Evolutionary conservation across 495 filamentous ascomycete genomes (phyloP).

Genomic region (Trichocladium antarcticum): DNA sequence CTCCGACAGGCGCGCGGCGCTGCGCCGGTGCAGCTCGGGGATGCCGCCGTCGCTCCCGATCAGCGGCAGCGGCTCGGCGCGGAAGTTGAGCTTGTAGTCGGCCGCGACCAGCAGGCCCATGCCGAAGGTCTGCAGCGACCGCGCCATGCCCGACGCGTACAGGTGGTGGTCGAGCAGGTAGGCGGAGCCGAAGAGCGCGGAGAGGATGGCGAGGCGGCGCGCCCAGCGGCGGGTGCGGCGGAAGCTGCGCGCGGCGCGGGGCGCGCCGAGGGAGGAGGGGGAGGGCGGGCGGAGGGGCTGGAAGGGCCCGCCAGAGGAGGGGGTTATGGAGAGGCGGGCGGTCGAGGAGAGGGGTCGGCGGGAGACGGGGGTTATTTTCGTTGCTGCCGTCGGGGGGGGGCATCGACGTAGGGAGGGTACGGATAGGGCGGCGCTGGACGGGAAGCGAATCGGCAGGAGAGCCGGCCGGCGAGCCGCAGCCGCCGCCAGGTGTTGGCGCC

Average conservation of each 20-base stretch:
- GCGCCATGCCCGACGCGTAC: conserved; percentile 66
- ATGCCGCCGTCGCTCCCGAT: conserved; percentile 52
- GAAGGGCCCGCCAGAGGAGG: conserved; percentile 31
- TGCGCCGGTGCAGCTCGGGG: conserved; percentile 62
- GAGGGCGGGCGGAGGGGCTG: conserved; percentile 70
- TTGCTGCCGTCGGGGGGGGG: neutral
- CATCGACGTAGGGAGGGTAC: neutral
- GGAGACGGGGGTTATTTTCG: neutral
- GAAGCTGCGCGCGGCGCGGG: conserved; percentile 55
- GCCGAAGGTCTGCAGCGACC: conserved; percentile 71
- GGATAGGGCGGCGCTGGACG: neutral
- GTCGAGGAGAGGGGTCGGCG: conserved; percentile 9
- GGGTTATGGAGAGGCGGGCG: conserved; percentile 7
- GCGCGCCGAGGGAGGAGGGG: conserved; percentile 66
- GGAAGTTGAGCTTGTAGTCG: conserved; percentile 97
- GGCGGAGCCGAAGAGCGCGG: conserved; percentile 44
- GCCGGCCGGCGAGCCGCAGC: neutral
- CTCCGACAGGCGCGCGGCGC: conserved; percentile 67
- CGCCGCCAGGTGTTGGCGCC: conserved; percentile 6
- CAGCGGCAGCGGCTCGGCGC: conserved; percentile 49
- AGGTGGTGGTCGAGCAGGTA: conserved; percentile 60
- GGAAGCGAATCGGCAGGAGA: neutral
- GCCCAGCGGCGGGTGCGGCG: conserved; percentile 60
- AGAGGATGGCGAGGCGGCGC: conserved; percentile 57
- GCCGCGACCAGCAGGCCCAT: conserved; percentile 69